Conservation (phyloP, 257 asterid species). For the Solanum pennellii region DNA sequence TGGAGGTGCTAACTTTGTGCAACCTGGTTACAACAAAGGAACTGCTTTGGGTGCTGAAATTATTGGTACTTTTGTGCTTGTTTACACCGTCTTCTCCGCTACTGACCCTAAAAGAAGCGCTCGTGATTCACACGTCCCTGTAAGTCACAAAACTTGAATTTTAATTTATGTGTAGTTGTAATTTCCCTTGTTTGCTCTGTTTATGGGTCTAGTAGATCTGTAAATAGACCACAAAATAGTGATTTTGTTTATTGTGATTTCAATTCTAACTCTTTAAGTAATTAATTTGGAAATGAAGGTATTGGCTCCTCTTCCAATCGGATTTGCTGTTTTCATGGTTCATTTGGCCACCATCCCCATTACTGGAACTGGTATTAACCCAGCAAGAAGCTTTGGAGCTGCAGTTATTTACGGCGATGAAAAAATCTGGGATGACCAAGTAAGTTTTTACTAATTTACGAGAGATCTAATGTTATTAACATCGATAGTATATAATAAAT, state of each 20-base stretch:
- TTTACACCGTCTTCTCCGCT: neutral
- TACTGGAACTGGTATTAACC: neutral
- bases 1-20: neutral
- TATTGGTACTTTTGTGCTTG: neutral
- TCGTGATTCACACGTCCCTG: neutral
- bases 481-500: too few relatives aligned
- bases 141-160: neutral
- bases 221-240: neutral
- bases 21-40: neutral
- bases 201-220: neutral
- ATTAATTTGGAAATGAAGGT: neutral
- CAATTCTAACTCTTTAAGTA: neutral
- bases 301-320: neutral
- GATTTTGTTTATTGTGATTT: too few relatives aligned
- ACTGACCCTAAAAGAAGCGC: neutral
- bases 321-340: constrained; percentile 1
- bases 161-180: neutral
- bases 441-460: neutral
- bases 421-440: neutral
- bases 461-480: neutral
- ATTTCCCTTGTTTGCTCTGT: neutral
- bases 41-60: constrained; percentile 1
- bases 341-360: neutral
- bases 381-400: neutral
- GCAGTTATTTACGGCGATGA: neutral